Percentiles rank a stretch among this genome's conserved stretches.
Conservation (phyloP, 176 grass and related monocot species). For the Cocos nucifera region DNA sequence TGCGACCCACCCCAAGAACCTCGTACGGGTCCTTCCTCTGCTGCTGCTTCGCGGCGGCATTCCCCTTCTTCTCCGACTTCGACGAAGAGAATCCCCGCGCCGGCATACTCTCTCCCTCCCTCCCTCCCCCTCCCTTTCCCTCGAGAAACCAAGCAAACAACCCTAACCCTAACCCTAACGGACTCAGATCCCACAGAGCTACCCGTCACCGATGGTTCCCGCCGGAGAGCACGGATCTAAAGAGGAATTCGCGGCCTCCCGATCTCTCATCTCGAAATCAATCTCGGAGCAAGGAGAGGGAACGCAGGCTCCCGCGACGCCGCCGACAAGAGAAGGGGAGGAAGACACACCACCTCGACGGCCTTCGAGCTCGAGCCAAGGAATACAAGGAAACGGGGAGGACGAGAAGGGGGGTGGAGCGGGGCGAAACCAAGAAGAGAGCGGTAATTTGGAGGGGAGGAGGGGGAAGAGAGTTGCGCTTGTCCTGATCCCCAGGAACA, state of each 20-base stretch:
- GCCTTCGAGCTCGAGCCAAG: neutral
- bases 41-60: neutral
- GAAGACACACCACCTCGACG: neutral
- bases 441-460: neutral
- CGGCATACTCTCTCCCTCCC: neutral
- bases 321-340: neutral
- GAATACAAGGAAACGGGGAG: neutral
- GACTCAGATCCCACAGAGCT: too few species aligned
- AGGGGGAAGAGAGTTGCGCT: neutral
- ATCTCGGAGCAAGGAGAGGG: too few species aligned
- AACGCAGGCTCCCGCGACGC: neutral
- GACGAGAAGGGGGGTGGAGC: neutral
- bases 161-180: too few species aligned
- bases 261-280: too few species aligned
- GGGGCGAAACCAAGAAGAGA: too few species aligned
- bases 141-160: neutral
- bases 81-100: constrained; percentile 2
- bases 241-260: too few species aligned
- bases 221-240: too few species aligned
- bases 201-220: too few species aligned
- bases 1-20: constrained; percentile 6
- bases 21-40: constrained; percentile 9
- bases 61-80: neutral
- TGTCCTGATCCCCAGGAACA: constrained; percentile 16
- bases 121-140: neutral